These are phyloP conservation scores for Epicoccum sorghinum DNA, from an alignment of 2,329 filamentous ascomycete species.

Conservation along the genomic window DNA sequence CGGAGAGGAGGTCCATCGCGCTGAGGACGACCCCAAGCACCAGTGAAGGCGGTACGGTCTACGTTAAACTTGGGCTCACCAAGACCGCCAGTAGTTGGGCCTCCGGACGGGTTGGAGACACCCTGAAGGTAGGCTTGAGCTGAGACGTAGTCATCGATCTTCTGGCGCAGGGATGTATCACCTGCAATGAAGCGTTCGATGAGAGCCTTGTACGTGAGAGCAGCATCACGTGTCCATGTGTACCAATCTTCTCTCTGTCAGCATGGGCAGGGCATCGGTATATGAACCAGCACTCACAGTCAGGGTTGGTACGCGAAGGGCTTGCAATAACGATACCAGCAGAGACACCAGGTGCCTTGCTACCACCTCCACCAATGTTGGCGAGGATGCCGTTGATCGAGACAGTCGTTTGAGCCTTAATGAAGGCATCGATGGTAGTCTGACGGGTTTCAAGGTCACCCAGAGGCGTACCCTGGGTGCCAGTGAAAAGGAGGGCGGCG, in stretches of 20 bases:
- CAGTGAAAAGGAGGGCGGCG: conserved; percentile 19
- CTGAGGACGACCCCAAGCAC: conserved; percentile 78
- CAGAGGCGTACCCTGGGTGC: conserved; percentile 17
- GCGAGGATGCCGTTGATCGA: conserved; percentile 60
- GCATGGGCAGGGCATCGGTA: background rate
- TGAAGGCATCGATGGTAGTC: conserved; percentile 33
- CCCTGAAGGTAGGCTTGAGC: conserved; percentile 71
- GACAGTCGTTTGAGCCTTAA: conserved; percentile 54
- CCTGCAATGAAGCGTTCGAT: conserved; percentile 70
- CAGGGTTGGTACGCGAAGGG: conserved; percentile 59
- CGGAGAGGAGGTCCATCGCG: conserved; percentile 79
- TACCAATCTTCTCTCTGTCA: conserved; percentile 65
- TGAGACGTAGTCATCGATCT: conserved; percentile 71
- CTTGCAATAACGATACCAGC: conserved; percentile 62
- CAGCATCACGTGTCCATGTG: conserved; percentile 79
- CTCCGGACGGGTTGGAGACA: conserved; percentile 72
- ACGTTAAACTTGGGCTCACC: conserved; percentile 77
- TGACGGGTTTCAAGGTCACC: conserved; percentile 16
- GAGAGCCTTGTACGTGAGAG: conserved; percentile 71
- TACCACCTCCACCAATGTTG: conserved; percentile 63
- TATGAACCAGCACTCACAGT: conserved; percentile 51
- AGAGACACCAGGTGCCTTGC: conserved; percentile 54
- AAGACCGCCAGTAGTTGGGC: conserved; percentile 57
- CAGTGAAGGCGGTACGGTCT: conserved; percentile 68
- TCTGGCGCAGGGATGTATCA: conserved; percentile 61